These are phyloP conservation scores for Aureobasidium pullulans DNA, from an alignment of 2,329 filamentous ascomycete genomes.

Conservation along the genomic window DNA sequence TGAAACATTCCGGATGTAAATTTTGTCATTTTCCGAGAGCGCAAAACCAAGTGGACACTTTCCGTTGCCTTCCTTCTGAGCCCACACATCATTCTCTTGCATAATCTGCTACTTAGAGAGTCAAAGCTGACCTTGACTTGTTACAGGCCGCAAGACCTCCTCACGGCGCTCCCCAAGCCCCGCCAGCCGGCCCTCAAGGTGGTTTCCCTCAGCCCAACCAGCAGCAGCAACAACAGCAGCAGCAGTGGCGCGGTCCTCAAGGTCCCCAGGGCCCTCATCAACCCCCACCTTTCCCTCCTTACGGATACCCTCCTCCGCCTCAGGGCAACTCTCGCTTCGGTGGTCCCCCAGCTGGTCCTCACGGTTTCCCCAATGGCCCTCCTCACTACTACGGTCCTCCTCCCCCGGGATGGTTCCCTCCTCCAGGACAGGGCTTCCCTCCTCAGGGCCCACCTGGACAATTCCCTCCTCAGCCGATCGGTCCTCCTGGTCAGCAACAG, in stretches of 20 bases:
- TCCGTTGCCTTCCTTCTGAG: slow-evolving; percentile 99
- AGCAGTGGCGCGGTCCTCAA: slow-evolving; percentile 30
- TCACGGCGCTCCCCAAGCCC: slow-evolving; percentile 4
- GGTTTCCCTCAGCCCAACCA: slow-evolving; percentile 30
- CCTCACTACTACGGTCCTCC: slow-evolving; percentile 48
- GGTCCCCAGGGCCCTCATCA: slow-evolving; percentile 26
- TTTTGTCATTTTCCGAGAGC: slow-evolving; percentile 74
- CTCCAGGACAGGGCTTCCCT: slow-evolving; percentile 53
- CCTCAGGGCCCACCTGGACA: slow-evolving; percentile 36
- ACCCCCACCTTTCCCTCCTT: slow-evolving; percentile 28
- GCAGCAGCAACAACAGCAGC: slow-evolving; percentile 27
- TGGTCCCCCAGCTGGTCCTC: slow-evolving; percentile 33
- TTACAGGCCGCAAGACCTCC: slow-evolving; percentile 23
- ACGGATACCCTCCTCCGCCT: slow-evolving; percentile 33
- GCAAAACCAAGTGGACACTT: slow-evolving; percentile 93
- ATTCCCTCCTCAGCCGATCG: slow-evolving; percentile 38
- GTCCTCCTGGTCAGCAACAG: slow-evolving; percentile 43
- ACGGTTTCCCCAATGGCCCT: slow-evolving; percentile 40
- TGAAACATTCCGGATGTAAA: slow-evolving; percentile 99
- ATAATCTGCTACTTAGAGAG: neutral
- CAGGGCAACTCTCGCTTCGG: slow-evolving; percentile 39
- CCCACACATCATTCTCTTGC: slow-evolving; percentile 16
- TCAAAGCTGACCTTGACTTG: slow-evolving; percentile 11
- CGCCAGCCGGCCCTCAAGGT: slow-evolving; percentile 18
- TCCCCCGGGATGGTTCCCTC: slow-evolving; percentile 68